These are phyloP conservation scores for Cenchrus purpureus DNA, from an alignment of 176 grass and related monocot genomes.

Conservation along the genomic window DNA sequence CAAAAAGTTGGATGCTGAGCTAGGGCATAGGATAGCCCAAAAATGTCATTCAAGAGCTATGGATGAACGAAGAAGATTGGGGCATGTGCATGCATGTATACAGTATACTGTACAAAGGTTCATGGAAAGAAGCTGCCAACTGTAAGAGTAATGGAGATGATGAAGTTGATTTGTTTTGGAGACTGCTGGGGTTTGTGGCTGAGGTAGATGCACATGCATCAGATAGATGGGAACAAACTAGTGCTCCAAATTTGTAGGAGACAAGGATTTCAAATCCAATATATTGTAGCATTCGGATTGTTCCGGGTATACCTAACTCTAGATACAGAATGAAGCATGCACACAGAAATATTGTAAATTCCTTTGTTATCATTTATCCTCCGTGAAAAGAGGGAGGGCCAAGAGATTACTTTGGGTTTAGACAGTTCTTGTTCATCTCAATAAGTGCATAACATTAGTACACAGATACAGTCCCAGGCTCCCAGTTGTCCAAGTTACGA, in stretches of 20 bases:
- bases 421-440: constrained; percentile 2
- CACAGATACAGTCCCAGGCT: background rate
- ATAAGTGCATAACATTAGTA: background rate
- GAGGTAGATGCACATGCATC: background rate
- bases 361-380: background rate
- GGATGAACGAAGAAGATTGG: background rate
- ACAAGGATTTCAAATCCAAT: background rate
- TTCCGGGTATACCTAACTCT: background rate
- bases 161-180: background rate
- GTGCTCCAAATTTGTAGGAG: background rate
- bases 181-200: background rate
- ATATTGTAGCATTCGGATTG: too few relatives aligned
- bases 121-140: background rate
- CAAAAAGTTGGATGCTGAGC: background rate
- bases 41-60: background rate
- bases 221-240: background rate
- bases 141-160: too few relatives aligned
- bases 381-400: background rate
- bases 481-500: background rate
- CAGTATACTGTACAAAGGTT: too few relatives aligned
- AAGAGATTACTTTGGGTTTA: background rate
- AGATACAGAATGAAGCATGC: background rate
- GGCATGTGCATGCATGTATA: background rate
- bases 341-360: background rate
- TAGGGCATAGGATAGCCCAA: background rate